A percentile compares a stretch with the other conserved stretches of the same genome.
Evolutionary conservation across 257 asterid species (phyloP).

Genomic region (Cruciata laevipes): DNA sequence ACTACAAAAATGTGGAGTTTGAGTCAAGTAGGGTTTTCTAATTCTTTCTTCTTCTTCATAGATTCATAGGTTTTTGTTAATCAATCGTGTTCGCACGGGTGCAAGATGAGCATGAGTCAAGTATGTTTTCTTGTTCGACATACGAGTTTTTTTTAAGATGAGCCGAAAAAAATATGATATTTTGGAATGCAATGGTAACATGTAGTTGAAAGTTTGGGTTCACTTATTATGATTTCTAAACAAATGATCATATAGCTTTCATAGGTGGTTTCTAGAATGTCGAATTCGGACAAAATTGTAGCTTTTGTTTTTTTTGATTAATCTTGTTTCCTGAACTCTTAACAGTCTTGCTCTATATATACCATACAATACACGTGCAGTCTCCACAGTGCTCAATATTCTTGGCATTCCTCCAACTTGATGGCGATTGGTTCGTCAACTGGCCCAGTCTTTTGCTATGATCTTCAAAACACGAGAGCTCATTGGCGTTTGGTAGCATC

Average conservation of each 20-base stretch:
- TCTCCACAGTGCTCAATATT: conserved; percentile 82
- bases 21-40: conserved; percentile 36
- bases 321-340: conserved; percentile 14
- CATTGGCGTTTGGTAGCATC: no score
- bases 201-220: background rate
- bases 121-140: no score
- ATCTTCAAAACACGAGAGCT: conserved; percentile 61
- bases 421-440: conserved; percentile 81
- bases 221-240: background rate
- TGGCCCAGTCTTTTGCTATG: conserved; percentile 75
- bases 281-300: background rate
- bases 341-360: conserved; percentile 69
- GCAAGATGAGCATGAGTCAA: no score
- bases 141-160: no score
- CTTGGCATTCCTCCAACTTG: conserved; percentile 55
- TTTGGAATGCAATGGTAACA: background rate
- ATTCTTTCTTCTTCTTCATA: background rate
- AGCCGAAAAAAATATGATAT: no score
- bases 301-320: background rate
- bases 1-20: conserved; percentile 52
- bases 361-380: conserved; percentile 70
- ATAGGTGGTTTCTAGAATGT: background rate
- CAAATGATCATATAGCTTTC: no score
- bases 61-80: no score
- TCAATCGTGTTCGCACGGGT: no score